Percentiles rank a stretch among this genome's conserved stretches.
phyloP scores from a whole-genome alignment of 306 rosid species.

The Gillenia trifoliata region DNA sequence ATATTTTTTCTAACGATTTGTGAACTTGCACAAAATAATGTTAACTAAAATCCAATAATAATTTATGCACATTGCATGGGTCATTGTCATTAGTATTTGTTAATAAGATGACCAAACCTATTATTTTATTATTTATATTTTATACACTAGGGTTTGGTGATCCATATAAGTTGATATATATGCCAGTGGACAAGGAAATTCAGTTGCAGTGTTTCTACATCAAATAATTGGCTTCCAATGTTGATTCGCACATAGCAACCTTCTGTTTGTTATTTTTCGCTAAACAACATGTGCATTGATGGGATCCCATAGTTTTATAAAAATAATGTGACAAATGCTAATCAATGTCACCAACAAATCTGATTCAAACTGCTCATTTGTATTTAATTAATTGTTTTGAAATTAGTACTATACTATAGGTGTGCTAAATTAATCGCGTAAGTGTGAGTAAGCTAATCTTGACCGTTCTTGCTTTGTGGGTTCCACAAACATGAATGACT shows the following conservation, averaged over 20 bases:
- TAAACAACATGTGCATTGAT: background rate
- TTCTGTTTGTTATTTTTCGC: background rate
- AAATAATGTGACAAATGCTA: background rate
- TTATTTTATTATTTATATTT: background rate
- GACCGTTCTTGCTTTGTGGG: background rate
- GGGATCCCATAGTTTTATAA: background rate
- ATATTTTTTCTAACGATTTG: background rate
- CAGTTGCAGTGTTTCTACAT: background rate
- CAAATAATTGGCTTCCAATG: constrained; percentile 1
- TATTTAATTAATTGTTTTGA: background rate
- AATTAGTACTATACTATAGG: background rate
- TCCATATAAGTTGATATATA: background rate
- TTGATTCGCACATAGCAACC: background rate
- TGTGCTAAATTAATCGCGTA: no score
- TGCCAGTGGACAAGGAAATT: background rate
- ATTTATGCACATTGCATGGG: background rate
- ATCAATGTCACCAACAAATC: background rate
- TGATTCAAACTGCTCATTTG: background rate
- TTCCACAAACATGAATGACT: background rate
- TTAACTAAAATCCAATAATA: background rate
- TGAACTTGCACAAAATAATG: background rate
- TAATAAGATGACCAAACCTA: background rate
- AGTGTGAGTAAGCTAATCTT: background rate
- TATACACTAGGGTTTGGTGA: background rate
- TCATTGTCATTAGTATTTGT: background rate